These are phyloP conservation scores for Lasiodiplodia sp. DNA, from an alignment of 2,329 filamentous ascomycete species.

Conservation along the genomic window DNA sequence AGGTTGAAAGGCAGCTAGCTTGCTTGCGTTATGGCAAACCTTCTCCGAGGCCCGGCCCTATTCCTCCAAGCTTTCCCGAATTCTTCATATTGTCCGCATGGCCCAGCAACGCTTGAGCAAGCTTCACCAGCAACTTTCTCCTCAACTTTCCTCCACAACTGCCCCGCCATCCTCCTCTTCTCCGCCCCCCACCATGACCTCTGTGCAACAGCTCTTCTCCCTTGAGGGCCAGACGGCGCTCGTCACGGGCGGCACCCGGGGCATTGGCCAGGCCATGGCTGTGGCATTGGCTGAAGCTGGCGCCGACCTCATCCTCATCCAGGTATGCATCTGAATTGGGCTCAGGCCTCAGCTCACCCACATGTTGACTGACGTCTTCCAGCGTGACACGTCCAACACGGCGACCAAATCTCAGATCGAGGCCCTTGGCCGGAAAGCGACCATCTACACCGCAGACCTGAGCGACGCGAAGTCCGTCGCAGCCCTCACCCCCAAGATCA, in stretches of 20 bases:
- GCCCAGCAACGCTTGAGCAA: constrained; percentile 16
- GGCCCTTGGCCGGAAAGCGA: constrained; percentile 69
- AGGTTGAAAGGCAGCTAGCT: neutral
- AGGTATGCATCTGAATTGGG: constrained; percentile 43
- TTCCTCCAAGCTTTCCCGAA: constrained; percentile 2
- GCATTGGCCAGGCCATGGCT: constrained; percentile 60
- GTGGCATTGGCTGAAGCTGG: constrained; percentile 59
- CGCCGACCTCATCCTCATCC: constrained; percentile 59
- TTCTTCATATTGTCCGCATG: constrained; percentile 23
- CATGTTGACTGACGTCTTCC: constrained; percentile 16
- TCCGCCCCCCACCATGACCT: constrained; percentile 39
- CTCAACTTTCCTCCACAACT: neutral
- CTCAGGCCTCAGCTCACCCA: neutral
- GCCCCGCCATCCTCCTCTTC: constrained; percentile 39
- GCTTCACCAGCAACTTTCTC: constrained; percentile 18
- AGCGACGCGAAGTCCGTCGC: constrained; percentile 66
- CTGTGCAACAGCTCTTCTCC: constrained; percentile 55
- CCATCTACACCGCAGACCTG: constrained; percentile 75
- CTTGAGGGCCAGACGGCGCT: constrained; percentile 59
- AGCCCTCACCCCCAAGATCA: constrained; percentile 65
- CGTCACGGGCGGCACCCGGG: constrained; percentile 59
- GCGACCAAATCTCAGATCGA: constrained; percentile 69
- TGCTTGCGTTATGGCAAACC: constrained; percentile 7
- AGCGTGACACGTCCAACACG: constrained; percentile 64
- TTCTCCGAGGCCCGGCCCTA: constrained; percentile 16